Evolutionary conservation across 2,329 filamentous ascomycete species (phyloP).

Genomic region (Fusarium sp.): DNA sequence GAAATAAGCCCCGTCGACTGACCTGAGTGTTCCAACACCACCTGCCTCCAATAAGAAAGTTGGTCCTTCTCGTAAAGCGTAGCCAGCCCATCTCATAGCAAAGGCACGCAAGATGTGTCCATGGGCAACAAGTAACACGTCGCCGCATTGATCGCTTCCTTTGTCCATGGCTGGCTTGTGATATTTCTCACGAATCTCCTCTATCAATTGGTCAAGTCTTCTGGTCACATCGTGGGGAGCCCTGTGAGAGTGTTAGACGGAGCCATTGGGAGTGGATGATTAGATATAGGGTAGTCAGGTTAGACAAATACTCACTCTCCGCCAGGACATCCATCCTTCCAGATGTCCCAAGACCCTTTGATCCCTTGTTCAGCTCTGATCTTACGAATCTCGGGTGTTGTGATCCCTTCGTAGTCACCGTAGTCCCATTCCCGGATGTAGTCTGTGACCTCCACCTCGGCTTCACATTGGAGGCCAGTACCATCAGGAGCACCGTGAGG

Average conservation of each 20-base stretch:
- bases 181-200: constrained; percentile 73
- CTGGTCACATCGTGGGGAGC: constrained; percentile 75
- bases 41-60: constrained; percentile 86
- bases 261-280: not conserved
- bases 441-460: constrained; percentile 72
- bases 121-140: constrained; percentile 77
- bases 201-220: constrained; percentile 78
- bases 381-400: constrained; percentile 71
- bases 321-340: constrained; percentile 85
- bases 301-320: constrained; percentile 71
- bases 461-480: constrained; percentile 59
- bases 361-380: constrained; percentile 65
- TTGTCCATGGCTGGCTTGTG: constrained; percentile 70
- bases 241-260: constrained; percentile 50
- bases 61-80: constrained; percentile 76
- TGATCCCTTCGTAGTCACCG: constrained; percentile 85
- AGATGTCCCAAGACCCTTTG: constrained; percentile 78
- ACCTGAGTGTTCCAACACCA: constrained; percentile 83
- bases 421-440: constrained; percentile 89
- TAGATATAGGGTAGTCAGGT: not conserved
- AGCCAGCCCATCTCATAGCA: constrained; percentile 84
- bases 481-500: constrained; percentile 51
- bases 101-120: constrained; percentile 90
- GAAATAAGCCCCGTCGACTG: constrained; percentile 29
- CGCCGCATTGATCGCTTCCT: constrained; percentile 48